Evolutionary conservation across 176 grass and related monocot species (phyloP).

Genomic region (Zizania latifolia): DNA sequence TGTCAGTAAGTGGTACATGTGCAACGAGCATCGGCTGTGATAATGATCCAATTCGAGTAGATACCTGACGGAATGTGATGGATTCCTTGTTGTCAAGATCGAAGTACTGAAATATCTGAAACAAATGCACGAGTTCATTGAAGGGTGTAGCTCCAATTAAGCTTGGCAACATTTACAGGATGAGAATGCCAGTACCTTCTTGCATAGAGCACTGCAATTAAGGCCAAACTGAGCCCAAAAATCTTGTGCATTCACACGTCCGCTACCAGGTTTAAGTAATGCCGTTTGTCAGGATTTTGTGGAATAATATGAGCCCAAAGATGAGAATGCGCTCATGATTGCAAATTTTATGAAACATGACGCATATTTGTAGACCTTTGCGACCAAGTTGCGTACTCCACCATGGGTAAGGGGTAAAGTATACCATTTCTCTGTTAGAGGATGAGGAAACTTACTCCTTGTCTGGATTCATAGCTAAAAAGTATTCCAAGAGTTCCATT

Average conservation of each 20-base stretch:
- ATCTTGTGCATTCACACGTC: conserved; percentile 57
- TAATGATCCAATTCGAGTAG: background rate
- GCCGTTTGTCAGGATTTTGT: conserved; percentile 7
- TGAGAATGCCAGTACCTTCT: conserved; percentile 44
- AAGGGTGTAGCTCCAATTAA: background rate
- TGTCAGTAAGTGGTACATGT: background rate
- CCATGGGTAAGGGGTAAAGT: background rate
- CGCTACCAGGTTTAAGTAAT: conserved; percentile 43
- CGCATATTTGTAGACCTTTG: background rate
- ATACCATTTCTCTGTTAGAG: background rate
- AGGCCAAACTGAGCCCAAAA: conserved; percentile 79
- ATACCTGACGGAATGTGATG: conserved; percentile 95
- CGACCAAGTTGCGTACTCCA: background rate
- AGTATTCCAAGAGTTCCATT: conserved; percentile 74
- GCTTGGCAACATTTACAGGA: background rate
- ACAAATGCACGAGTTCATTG: background rate
- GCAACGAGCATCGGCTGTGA: background rate
- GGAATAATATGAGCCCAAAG: background rate
- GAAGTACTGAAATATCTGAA: conserved; percentile 88
- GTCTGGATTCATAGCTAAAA: conserved; percentile 79
- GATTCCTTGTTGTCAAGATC: conserved; percentile 58
- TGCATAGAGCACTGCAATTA: conserved; percentile 50
- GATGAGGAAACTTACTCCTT: conserved; percentile 37
- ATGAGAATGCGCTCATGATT: background rate
- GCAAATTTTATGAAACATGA: background rate